These are phyloP conservation scores for Beauveria scarabaeidicola DNA, from an alignment of 2,329 filamentous ascomycete species.

Conservation along the genomic window DNA sequence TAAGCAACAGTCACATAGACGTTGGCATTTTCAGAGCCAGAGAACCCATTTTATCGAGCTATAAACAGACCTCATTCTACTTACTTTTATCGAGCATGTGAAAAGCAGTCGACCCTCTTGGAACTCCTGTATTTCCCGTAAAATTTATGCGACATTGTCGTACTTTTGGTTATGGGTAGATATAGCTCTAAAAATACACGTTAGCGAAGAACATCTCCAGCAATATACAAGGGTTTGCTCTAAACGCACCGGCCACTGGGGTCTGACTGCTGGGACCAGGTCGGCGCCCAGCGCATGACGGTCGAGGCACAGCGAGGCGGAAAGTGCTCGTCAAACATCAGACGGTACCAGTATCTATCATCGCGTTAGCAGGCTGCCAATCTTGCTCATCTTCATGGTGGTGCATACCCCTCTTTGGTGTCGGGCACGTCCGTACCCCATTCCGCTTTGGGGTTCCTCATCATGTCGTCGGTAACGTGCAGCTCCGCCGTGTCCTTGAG, in stretches of 20 bases:
- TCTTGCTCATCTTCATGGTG: slow-evolving; percentile 6
- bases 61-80: neutral
- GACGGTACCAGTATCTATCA: slow-evolving; percentile 83
- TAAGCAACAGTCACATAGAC: neutral
- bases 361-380: slow-evolving; percentile 18
- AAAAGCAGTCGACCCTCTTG: neutral
- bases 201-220: slow-evolving; percentile 4
- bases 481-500: slow-evolving; percentile 90
- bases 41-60: neutral
- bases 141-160: slow-evolving; percentile 35
- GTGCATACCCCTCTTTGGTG: slow-evolving; percentile 82
- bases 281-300: slow-evolving; percentile 94
- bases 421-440: slow-evolving; percentile 92
- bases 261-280: slow-evolving; percentile 93
- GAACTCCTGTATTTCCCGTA: slow-evolving; percentile 10
- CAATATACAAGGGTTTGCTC: too few species aligned
- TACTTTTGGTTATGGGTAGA: slow-evolving; percentile 70
- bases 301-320: slow-evolving; percentile 83
- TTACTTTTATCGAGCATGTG: neutral
- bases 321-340: slow-evolving; percentile 99
- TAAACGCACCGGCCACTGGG: slow-evolving; percentile 72
- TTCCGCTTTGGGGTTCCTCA: slow-evolving; percentile 95
- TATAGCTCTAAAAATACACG: slow-evolving; percentile 52
- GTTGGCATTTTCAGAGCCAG: neutral
- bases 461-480: slow-evolving; percentile 91